A percentile compares a stretch with the other conserved stretches of the same genome.
Evolutionary conservation across 495 filamentous ascomycete genomes (phyloP).

Genomic region (Jackrogersella minutella): DNA sequence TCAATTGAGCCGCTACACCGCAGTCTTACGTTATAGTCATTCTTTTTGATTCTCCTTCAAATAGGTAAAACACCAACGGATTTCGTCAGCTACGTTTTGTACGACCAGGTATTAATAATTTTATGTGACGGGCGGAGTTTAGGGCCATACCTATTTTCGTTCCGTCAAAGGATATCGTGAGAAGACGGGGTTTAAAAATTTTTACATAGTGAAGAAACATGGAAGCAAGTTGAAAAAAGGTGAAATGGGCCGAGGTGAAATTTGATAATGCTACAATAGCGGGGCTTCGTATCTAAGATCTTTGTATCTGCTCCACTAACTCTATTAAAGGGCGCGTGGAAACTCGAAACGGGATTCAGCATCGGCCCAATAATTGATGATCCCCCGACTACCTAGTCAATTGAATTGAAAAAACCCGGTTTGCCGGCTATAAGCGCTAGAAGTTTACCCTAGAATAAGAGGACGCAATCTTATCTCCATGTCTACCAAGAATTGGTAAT

Average conservation of each 20-base stretch:
- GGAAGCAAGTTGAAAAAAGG: neutral
- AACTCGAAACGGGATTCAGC: conserved; percentile 2
- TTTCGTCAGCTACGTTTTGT: too few relatives aligned
- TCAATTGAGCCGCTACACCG: neutral
- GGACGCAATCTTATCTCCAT: conserved; percentile 21
- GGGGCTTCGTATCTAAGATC: conserved; percentile 33
- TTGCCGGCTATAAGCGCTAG: too few relatives aligned
- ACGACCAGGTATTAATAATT: too few relatives aligned
- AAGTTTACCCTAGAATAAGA: neutral
- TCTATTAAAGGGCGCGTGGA: neutral
- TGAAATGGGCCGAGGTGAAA: conserved; percentile 29
- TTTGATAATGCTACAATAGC: conserved; percentile 28
- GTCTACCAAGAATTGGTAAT: conserved; percentile 3
- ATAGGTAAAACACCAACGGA: neutral
- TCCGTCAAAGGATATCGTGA: too few relatives aligned
- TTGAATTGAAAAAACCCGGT: too few relatives aligned
- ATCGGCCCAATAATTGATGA: too few relatives aligned
- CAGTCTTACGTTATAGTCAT: neutral
- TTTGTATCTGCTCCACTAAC: conserved; percentile 2
- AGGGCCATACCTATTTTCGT: too few relatives aligned
- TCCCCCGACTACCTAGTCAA: too few relatives aligned
- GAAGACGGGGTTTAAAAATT: conserved; percentile 1
- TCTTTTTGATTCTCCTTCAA: neutral
- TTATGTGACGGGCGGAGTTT: too few relatives aligned
- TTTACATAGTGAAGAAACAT: conserved; percentile 11